Conservation (phyloP, 2,329 filamentous ascomycete genomes). For the Alternaria brassicicola region DNA sequence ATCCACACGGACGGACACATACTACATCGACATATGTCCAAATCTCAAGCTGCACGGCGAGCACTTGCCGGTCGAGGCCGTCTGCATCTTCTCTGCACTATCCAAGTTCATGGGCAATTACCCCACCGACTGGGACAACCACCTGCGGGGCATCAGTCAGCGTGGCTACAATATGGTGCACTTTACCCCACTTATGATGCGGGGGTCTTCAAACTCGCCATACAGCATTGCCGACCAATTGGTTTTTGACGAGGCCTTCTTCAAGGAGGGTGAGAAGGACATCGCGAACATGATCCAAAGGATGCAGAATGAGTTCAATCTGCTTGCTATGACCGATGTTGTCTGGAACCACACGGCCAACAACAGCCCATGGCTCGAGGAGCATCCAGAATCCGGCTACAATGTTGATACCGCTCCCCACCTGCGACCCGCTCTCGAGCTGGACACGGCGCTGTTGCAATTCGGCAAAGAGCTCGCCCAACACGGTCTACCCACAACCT, state of each 20-base stretch:
- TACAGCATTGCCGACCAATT: slow-evolving; percentile 97
- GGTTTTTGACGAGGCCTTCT: slow-evolving; percentile 79
- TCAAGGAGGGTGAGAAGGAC: slow-evolving; percentile 84
- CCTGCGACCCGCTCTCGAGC: slow-evolving; percentile 69
- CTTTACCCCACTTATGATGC: slow-evolving; percentile 90
- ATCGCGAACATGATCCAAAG: slow-evolving; percentile 75
- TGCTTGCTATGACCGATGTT: slow-evolving; percentile 91
- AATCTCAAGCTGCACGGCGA: slow-evolving; percentile 74
- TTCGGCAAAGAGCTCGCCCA: slow-evolving; percentile 67
- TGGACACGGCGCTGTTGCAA: slow-evolving; percentile 75
- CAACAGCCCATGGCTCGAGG: slow-evolving; percentile 91
- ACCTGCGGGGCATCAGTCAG: slow-evolving; percentile 84
- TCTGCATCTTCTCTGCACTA: slow-evolving; percentile 91
- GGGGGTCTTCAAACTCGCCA: slow-evolving; percentile 90
- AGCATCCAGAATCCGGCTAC: slow-evolving; percentile 95
- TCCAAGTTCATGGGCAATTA: slow-evolving; percentile 99
- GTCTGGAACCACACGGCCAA: slow-evolving; percentile 98
- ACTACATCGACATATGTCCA: slow-evolving; percentile 95
- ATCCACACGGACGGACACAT: slow-evolving; percentile 72
- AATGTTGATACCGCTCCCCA: slow-evolving; percentile 87
- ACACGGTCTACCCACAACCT: slow-evolving; percentile 75
- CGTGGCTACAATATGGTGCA: slow-evolving; percentile 99
- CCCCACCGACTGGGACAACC: slow-evolving; percentile 86
- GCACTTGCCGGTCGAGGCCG: slow-evolving; percentile 79
- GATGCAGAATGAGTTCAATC: slow-evolving; percentile 82